Evolutionary conservation across 768 basidiomycete species (phyloP), one percentile per base, ranked within the genome.

Genomic region (Amanita fuliginea): DNA sequence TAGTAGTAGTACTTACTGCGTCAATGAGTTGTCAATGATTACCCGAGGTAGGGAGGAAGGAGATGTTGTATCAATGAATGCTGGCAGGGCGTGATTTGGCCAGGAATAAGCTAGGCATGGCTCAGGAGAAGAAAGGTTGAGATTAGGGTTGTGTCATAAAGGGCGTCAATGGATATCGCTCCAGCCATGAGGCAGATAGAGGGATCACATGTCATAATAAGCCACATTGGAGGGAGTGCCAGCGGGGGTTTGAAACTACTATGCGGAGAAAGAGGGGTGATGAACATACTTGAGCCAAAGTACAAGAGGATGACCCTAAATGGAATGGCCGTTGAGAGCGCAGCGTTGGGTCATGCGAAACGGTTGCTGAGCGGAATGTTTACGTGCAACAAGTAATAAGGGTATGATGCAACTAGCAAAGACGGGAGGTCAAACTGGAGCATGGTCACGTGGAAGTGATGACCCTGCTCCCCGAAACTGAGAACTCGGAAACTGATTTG

Each of bases 131-230:
- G 40, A 41, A 48, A 36, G 35, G 22, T 37, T 10, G 35, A 24
- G 26, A 47, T 39, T 36, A 47, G 47, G 44, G 47, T 49, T 34
- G 39, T 49, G 39, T 49, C 47, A 49, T 34, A 33, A 42, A 14
- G 39, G 42, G 47, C 37, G 36, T 49, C 40, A 28, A 41, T 16
- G 13, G 18, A 42, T 37, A 33, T 30, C 19, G 47, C 26, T 24
- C 26, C 16, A 41, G 47, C 47, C 47, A 49, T 34, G 47, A 49
- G 47, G 47, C 40, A 42, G 22, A 21, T 24, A 33, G 13, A 28
- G 41, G 26, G 18, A 42, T 42, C 39, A 49, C 39, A 49, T 42
- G 40, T 49, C 47, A 49, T 32, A 41, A 30, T 28, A 41, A 49
- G 47, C 40, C 32, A 41, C 40, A 26, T 49, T 19, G 28, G 47